Evolutionary conservation across 1,139 yeast genomes (phyloP).

Genomic region (Yamadazyma oceani): DNA sequence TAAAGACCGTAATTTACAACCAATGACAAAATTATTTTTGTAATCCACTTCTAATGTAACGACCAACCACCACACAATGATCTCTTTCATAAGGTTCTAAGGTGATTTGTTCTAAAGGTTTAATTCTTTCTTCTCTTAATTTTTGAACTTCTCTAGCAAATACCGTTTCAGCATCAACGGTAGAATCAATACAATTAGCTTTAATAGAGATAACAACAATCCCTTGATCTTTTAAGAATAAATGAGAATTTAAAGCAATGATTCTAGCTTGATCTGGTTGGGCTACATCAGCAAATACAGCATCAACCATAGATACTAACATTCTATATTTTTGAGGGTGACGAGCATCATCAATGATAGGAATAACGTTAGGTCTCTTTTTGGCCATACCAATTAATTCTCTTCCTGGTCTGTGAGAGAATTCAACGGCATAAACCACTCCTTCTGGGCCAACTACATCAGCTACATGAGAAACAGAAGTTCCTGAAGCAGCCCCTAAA

Average conservation of each 20-base stretch:
- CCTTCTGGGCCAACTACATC: constrained; percentile 99
- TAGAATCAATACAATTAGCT: constrained; percentile 99
- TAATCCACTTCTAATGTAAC: constrained; percentile 88
- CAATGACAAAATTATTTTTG: constrained; percentile 35
- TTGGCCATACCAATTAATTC: constrained; percentile 99
- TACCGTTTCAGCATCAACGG: constrained; percentile 98
- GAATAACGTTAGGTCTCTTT: constrained; percentile 99
- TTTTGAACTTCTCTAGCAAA: constrained; percentile 99
- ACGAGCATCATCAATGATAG: constrained; percentile 99
- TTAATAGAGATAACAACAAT: constrained; percentile 97
- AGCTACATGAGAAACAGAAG: constrained; percentile 97
- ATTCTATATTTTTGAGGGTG: constrained; percentile 99
- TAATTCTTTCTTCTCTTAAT: constrained; percentile 97
- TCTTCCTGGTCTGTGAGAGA: constrained; percentile 99
- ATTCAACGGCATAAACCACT: constrained; percentile 96
- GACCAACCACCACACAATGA: constrained; percentile 98
- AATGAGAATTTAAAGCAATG: constrained; percentile 95
- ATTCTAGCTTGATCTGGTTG: constrained; percentile 99
- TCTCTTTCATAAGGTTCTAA: constrained; percentile 99
- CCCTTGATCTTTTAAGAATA: constrained; percentile 97
- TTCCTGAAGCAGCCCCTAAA: constrained; percentile 99
- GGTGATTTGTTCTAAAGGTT: constrained; percentile 97
- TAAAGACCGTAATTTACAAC: not conserved
- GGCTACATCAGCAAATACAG: constrained; percentile 98
- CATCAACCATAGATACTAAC: constrained; percentile 98